Base-by-base conservation (phyloP, 2,329 filamentous ascomycete genomes). In the Ascomycota sp. region DNA sequence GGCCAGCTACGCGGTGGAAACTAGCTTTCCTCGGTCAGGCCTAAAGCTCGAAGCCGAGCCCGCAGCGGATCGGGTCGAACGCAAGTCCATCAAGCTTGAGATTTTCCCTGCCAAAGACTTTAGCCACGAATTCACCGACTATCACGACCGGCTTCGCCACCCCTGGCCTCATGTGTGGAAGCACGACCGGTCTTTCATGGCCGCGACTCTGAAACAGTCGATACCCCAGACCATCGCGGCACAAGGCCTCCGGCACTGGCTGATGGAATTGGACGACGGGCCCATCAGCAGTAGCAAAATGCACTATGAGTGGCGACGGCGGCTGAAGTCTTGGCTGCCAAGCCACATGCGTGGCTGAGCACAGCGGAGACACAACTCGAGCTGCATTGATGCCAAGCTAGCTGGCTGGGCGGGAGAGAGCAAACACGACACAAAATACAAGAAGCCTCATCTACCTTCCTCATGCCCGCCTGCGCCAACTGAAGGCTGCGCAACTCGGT, bases 201-300 rank as follows among this genome's bases (percentile, higher is more conserved):
- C 49, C 7, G 43, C 45, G 12, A 50, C 50, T 3, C 44, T 65
- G 27, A 42, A 40, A 31, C 45, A 46, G 20, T 49, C 51, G 2
- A 41, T 63, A 17, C 61, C 60, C 1, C 35, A 42, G 6, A 51
- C 42, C 22, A 43, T 59, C 32, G 45, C 46, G 11, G 40, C 44
- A 7, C 44, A 45, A 7, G 60, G 56, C 4, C 43, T 65, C 21
- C 47, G 46, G 17, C 54, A 63, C 36, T 65, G 61, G 61, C 40
- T 41, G 11, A 30, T 49, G 12, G 43, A 45, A 25, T 30, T 40
- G 11, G 40, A 44, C 13, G 29, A 26, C 7, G 30, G 24, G 13
- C 7, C 17, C n/a, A 27, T 24, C 10, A 27, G 24, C 13, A 30
- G 32, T 21, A 24, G 26, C 19, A 39, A 38, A 32, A 17, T 17